Evolutionary conservation across 768 basidiomycete genomes (phyloP), one percentile per base, ranked within the genome.

Genomic region (Pleurotus giganteus): DNA sequence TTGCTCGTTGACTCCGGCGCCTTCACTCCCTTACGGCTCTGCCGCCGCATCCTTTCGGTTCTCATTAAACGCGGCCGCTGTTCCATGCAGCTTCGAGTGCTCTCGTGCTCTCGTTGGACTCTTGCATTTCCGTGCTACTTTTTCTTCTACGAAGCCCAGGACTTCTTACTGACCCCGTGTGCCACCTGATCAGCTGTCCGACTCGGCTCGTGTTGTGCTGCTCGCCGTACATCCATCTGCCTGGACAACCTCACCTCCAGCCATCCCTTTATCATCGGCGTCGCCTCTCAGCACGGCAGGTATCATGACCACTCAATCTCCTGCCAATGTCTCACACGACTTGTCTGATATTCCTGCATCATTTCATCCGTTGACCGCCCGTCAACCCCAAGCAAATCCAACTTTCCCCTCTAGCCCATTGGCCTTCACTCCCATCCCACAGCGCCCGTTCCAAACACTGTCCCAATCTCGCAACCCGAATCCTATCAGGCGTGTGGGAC

Each of bases 171-270:
- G 37, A 47, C 45, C 31, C 59, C 27, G n/a, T 28, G 3, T 57
- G 51, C 53, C 31, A 55, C 41, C 56, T 32, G 60, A 31, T 37
- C 63, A 89, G 88, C 71, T 72, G 41, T 67, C 71, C 36, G 78
- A 80, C 53, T 85, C 86, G 50, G 76, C 81, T 23, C 80, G 79
- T 39, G 75, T 84, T 54, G 73, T 91, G 39, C 90, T 91, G 69
- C 75, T 92, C 19, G 85, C 88, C 12, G 89, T 92, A n/a, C 85
- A 86, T 64, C 86, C 88, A 21, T 86, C 86, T 24, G 86, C 86
- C 51, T 92, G 90, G 90, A 75, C 77, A 36, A 69, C 76, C 21
- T 58, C 69, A 11, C 85, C 86, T 24, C 85, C 82, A 11, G 69
- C 66, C 34, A 58, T 65, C 27, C 59, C 67, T 0, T 53, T 65